Percentiles rank a stretch among this genome's conserved stretches.
phyloP scores from a whole-genome alignment of 345 rosid species.

The Geranium brycei region DNA sequence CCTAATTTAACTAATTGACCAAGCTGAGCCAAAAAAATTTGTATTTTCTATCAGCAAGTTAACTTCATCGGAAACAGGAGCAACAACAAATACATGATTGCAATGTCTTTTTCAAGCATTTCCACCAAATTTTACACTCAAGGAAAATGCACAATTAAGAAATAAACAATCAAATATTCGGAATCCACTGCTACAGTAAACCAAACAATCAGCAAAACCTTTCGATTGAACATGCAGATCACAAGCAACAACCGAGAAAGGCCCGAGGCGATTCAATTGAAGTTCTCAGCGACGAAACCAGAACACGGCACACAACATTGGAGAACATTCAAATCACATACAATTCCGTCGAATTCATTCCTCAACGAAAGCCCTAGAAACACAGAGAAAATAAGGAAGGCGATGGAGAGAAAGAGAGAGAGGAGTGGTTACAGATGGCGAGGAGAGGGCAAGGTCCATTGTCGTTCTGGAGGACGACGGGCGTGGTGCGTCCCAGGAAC shows the following conservation, averaged over 20 bases:
- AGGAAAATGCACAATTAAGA: neutral
- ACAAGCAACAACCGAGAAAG: neutral
- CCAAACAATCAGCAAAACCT: neutral
- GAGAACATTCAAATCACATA: neutral
- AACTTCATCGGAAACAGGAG: neutral
- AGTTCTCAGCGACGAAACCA: neutral
- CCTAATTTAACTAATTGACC: neutral
- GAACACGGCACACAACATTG: neutral
- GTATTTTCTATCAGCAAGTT: too few species aligned
- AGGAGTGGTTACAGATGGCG: constrained; percentile 59
- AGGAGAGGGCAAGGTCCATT: constrained; percentile 98
- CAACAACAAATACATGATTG: neutral
- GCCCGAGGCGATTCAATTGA: neutral
- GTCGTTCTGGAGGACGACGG: constrained; percentile 87
- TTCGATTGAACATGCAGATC: neutral
- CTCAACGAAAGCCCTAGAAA: constrained; percentile 18
- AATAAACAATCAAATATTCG: neutral
- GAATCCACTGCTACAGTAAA: neutral
- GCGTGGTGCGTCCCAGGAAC: constrained; percentile 77
- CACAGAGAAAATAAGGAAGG: constrained; percentile 4
- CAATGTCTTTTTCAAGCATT: neutral
- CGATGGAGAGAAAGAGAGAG: constrained; percentile 6
- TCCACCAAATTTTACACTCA: neutral
- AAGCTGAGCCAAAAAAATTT: neutral
- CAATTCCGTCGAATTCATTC: neutral